These are phyloP conservation scores for Niebla homalea DNA, from an alignment of 495 filamentous ascomycete species.

Conservation along the genomic window DNA sequence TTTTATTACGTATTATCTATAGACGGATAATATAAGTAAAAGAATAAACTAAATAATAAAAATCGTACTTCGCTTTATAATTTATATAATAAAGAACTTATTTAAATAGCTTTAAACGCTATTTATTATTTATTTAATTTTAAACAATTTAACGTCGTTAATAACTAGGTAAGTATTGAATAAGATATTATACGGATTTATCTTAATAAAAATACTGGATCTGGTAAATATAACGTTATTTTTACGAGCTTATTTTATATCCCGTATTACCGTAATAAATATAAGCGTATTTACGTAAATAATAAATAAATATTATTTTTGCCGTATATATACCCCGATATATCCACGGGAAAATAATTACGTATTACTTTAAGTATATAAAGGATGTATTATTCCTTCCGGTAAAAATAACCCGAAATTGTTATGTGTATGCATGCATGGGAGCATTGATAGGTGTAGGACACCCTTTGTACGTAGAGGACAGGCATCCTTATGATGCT, in stretches of 20 bases:
- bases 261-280: neutral
- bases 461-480: too few species aligned
- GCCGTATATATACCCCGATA: neutral
- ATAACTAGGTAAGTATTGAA: too few species aligned
- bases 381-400: neutral
- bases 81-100: neutral
- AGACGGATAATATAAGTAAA: neutral
- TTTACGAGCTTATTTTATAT: constrained; percentile 1
- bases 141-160: neutral
- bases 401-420: constrained; percentile 1
- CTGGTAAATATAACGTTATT: neutral
- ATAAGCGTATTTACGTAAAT: too few species aligned
- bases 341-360: neutral
- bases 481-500: too few species aligned
- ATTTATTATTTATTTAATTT: neutral
- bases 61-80: neutral
- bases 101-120: neutral
- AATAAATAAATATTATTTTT: neutral
- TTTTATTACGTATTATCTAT: neutral
- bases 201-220: neutral
- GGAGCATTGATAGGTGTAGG: too few species aligned
- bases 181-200: neutral
- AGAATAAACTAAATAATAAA: neutral
- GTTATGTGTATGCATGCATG: neutral
- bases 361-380: neutral